These are phyloP conservation scores for Fusarium albosuccineum DNA, from an alignment of 2,329 filamentous ascomycete genomes.

Conservation along the genomic window DNA sequence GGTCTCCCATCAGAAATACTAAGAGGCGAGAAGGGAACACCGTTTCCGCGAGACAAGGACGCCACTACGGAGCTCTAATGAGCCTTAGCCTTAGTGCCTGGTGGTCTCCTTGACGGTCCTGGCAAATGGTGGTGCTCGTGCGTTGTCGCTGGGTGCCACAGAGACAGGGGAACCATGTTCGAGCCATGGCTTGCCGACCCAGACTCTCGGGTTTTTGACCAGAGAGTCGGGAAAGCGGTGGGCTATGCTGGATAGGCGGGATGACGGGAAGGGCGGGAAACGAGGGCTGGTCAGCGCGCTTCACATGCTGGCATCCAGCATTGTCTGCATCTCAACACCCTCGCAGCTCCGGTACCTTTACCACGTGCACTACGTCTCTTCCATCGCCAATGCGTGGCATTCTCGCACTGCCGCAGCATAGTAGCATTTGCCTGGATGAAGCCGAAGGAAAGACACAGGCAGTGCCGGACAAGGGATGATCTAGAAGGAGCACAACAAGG, in stretches of 20 bases:
- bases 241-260: constrained; percentile 28
- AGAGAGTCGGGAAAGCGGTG: constrained; percentile 48
- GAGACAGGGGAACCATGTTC: constrained; percentile 49
- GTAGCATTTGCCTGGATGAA: not conserved
- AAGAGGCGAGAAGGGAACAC: constrained; percentile 1
- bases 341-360: not conserved
- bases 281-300: constrained; percentile 11
- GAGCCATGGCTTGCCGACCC: constrained; percentile 52
- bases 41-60: constrained; percentile 7
- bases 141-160: constrained; percentile 32
- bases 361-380: constrained; percentile 7
- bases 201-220: constrained; percentile 51
- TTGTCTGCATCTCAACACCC: not conserved
- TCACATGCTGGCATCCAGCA: not conserved
- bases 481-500: not conserved
- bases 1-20: constrained; percentile 16
- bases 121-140: constrained; percentile 12
- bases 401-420: not conserved
- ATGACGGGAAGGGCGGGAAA: constrained; percentile 9
- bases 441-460: not conserved
- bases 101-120: constrained; percentile 3
- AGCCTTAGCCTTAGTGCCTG: not conserved
- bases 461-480: not conserved
- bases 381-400: not conserved
- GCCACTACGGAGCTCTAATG: constrained; percentile 2